Percentiles rank a stretch among this genome's conserved stretches.
These are phyloP conservation scores for Ustilago esculenta DNA, from an alignment of 1,284 basidiomycete species.

Conservation along the genomic window DNA sequence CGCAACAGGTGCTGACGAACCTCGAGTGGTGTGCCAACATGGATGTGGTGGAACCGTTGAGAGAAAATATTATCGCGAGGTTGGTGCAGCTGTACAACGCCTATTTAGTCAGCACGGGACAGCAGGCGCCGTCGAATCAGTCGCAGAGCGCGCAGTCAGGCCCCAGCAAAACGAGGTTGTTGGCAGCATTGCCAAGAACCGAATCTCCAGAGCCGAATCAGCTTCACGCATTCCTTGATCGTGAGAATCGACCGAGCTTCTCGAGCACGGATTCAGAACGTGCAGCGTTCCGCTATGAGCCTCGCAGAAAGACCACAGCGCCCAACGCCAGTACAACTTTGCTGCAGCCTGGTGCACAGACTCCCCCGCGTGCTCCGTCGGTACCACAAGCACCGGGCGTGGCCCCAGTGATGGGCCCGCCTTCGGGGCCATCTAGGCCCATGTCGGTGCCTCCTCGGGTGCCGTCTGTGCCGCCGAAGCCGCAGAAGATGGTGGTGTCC, in stretches of 20 bases:
- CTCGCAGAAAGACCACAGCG: constrained; percentile 32
- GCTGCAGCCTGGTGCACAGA: constrained; percentile 25
- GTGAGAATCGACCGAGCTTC: constrained; percentile 27
- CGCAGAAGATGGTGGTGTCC: constrained; percentile 25
- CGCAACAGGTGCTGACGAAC: constrained; percentile 48
- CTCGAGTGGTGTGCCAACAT: constrained; percentile 50
- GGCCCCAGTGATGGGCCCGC: constrained; percentile 33
- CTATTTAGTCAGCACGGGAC: constrained; percentile 2
- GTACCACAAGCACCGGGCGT: constrained; percentile 21
- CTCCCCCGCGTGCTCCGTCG: constrained; percentile 37
- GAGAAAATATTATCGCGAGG: constrained; percentile 34
- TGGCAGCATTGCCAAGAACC: constrained; percentile 9
- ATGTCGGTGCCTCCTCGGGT: constrained; percentile 46
- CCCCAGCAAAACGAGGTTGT: constrained; percentile 10
- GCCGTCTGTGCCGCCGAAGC: constrained; percentile 28
- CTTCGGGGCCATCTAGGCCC: constrained; percentile 28
- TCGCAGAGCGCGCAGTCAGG: constrained; percentile 20
- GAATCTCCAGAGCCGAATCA: constrained; percentile 35
- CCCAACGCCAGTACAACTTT: constrained; percentile 1
- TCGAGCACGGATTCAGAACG: constrained; percentile 27
- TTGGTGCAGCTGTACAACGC: constrained; percentile 36
- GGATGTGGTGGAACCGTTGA: constrained; percentile 43
- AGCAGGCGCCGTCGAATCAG: constrained; percentile 1
- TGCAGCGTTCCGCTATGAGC: constrained; percentile 24
- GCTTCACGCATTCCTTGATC: constrained; percentile 17